Evolutionary conservation across 2,329 filamentous ascomycete species (phyloP).

Genomic region (Didymella lethalis): DNA sequence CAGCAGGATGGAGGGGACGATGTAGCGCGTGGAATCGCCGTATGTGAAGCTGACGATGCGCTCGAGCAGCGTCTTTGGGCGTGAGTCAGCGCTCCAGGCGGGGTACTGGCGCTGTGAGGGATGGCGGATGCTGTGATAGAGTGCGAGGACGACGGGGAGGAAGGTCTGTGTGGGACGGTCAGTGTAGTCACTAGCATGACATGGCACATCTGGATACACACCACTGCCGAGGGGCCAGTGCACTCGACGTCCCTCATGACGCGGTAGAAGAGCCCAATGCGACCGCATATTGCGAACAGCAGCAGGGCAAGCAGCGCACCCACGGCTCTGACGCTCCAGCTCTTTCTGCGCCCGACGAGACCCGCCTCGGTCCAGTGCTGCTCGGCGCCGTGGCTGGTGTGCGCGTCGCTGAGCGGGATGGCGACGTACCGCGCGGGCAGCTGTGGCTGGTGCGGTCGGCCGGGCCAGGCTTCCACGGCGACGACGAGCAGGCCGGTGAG

Average conservation of each 20-base stretch:
- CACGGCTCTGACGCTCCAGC: conserved; percentile 33
- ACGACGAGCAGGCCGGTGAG: conserved; percentile 44
- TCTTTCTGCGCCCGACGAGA: conserved; percentile 22
- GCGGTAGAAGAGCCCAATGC: conserved; percentile 43
- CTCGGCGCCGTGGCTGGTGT: conserved; percentile 32
- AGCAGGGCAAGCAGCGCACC: conserved; percentile 39
- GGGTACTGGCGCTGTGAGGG: conserved; percentile 37
- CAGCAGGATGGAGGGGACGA: conserved; percentile 42
- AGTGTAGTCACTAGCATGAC: conserved; percentile 11
- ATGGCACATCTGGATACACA: conserved; percentile 14
- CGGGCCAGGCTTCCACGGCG: conserved; percentile 36
- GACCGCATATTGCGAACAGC: conserved; percentile 42
- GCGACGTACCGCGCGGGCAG: conserved; percentile 38
- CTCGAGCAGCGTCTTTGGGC: conserved; percentile 35
- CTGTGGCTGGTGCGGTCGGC: conserved; percentile 28
- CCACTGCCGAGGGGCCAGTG: conserved; percentile 38
- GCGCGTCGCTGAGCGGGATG: conserved; percentile 41
- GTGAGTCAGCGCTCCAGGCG: conserved; percentile 40
- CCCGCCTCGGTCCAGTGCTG: conserved; percentile 40
- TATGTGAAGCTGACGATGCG: conserved; percentile 38
- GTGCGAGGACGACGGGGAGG: conserved; percentile 44
- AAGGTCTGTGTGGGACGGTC: conserved; percentile 36
- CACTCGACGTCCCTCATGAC: conserved; percentile 45
- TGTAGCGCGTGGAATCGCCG: conserved; percentile 43
- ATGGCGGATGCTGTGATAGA: conserved; percentile 42